These are phyloP conservation scores for Cordyceps cicadae DNA, from an alignment of 2,329 filamentous ascomycete genomes.

Conservation along the genomic window DNA sequence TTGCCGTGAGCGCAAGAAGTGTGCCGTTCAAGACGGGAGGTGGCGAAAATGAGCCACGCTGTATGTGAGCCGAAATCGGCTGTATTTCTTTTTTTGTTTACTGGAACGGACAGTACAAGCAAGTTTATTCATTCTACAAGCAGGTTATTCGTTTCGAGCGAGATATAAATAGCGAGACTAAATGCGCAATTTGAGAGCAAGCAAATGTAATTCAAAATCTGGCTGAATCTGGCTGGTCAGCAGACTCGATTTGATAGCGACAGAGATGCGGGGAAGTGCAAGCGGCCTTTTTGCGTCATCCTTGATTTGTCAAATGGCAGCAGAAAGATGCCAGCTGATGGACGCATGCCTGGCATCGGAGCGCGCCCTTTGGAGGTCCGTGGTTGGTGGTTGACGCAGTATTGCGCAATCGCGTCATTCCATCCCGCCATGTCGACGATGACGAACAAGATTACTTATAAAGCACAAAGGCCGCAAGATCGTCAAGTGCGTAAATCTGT, in stretches of 20 bases:
- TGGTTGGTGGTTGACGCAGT: neutral
- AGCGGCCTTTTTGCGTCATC: neutral
- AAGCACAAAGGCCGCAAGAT: neutral
- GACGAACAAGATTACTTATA: neutral
- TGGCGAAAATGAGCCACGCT: neutral
- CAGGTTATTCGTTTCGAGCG: no score
- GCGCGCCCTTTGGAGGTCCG: neutral
- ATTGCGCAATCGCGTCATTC: conserved; percentile 8
- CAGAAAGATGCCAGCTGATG: neutral
- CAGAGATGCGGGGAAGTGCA: neutral
- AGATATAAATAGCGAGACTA: no score
- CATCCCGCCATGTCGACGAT: conserved; percentile 1
- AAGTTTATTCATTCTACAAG: no score
- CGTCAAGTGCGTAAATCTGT: neutral
- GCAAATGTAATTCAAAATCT: neutral
- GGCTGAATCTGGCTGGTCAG: neutral
- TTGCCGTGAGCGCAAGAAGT: neutral
- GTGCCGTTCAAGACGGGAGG: neutral
- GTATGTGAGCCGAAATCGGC: no score
- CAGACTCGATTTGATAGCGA: neutral
- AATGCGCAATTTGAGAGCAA: neutral
- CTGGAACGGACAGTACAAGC: no score
- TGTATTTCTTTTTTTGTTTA: no score
- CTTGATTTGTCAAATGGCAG: conserved; percentile 1
- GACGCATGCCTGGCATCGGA: neutral